Base-by-base conservation (phyloP, 805 yeast genomes). In the Priceomyces castillae region DNA sequence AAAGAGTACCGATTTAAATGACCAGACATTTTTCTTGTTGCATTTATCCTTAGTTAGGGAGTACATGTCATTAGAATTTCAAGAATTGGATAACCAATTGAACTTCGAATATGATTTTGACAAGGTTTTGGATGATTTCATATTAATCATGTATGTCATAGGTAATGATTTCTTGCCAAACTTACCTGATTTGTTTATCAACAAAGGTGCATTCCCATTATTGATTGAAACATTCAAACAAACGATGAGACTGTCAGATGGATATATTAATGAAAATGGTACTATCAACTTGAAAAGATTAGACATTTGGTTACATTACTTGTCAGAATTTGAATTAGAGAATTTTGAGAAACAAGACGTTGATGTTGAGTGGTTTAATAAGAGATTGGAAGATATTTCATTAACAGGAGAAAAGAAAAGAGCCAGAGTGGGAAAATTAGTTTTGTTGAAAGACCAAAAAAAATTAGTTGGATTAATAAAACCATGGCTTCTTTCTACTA, bases 101-200 rank as follows among this genome's bases (percentile, higher is more conserved):
- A 59, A 77, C 17, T 89, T 89, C 54, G 79, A 71, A 30, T 92
- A 85, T 57, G 81, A 86, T 65, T 90, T 94, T 62, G 99, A 94
- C 64, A 76, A 90, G 50, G 76, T 90, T 19, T 67, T 94, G 50
- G 99, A 94, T 65, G 99, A 94, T 63, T 89, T 92, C 53, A 87
- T 94, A 50, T 73, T 94, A 47, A 84, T 92, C 55, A 80, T 89
- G 84, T 90, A 88, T 59, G 96, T 94, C 48, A 88, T 94, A 54
- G 99, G 99, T 56, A 94, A 94, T 60, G 99, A 94, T 76, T 94
- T 94, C 81, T 76, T 94, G 58, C 99, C 99, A 19, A 88, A 94
- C 61, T 77, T 95, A 54, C 99, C 99, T 0, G 96, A 90, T 64
- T 74, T 94, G 53, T 90, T 88, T 61, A 77, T 94, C 51, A 90